Evolutionary conservation across 371 early-diverging fungal species (phyloP), one percentile per base, ranked within the genome.

Genomic region (Catenaria anguillulae): DNA sequence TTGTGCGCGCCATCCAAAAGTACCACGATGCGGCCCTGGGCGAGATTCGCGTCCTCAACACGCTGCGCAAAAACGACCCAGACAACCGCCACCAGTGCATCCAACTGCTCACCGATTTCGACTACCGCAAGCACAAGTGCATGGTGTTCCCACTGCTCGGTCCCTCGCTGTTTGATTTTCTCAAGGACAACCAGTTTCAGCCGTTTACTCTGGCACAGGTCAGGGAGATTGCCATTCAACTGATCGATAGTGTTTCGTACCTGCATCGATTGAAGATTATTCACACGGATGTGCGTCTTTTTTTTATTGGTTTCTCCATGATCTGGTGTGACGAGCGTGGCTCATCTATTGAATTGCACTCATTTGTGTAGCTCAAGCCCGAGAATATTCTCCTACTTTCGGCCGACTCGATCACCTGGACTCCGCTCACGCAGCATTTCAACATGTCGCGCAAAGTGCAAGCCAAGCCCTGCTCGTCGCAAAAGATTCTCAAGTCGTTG

Each of bases 91-190:
- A 60, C 34, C 50, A 64, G 40, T 40, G 84, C 73, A 89, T 92
- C 64, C 89, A 87, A 55, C 70, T 94, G 46, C 68, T 82, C 54
- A 81, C 84, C 63, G 77, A 74, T 62, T 93, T 95, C 71, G 90
- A 90, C 64, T 83, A 82, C 71, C 78, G 85, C 48, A 88, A 88
- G 68, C 97, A 97, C 73, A 85, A 90, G 2, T 97, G 97, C 73
- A 93, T 97, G 92, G 93, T 93, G 52, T 97, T 97, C 75, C 92
- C 90, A 62, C 76, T 95, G 33, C 74, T 93, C 21, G 83, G 86
- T 10, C 84, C 84, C 33, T 85, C 86, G 60, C 80, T 95, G 13
- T 97, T 89, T 77, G 97, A 97, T 68, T 97, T 88, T 72, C 70
- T 97, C 55, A 93, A 97, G 72, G 81, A 76, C 54, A 93, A 93